Evolutionary conservation across 2,329 filamentous ascomycete species (phyloP).

Genomic region (Pezicula neosporulosa): DNA sequence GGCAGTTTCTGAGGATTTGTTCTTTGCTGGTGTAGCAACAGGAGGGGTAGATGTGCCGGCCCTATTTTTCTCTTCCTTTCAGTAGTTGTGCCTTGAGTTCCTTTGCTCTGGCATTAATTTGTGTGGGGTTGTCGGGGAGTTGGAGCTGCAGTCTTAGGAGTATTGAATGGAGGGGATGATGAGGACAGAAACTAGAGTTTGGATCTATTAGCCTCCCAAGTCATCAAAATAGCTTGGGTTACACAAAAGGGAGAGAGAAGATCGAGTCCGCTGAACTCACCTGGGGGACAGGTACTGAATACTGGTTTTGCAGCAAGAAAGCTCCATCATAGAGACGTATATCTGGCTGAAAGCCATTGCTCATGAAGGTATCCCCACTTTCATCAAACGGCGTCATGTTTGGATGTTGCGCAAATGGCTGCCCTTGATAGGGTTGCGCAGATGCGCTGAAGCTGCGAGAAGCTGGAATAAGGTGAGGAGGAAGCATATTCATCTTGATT

Average conservation of each 20-base stretch:
- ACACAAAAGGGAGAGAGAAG: background rate
- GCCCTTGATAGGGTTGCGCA: conserved; percentile 5
- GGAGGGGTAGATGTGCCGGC: conserved; percentile 20
- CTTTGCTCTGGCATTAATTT: conserved; percentile 25
- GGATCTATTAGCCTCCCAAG: conserved; percentile 9
- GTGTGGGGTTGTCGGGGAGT: conserved; percentile 12
- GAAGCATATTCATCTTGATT: conserved; percentile 19
- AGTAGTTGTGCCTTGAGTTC: conserved; percentile 28
- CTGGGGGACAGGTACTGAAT: conserved; percentile 13
- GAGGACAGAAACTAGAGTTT: conserved; percentile 17
- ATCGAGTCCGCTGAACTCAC: conserved; percentile 15
- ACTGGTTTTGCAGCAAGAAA: conserved; percentile 21
- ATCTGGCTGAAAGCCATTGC: conserved; percentile 17
- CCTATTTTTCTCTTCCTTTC: conserved; percentile 18
- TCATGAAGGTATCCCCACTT: conserved; percentile 12
- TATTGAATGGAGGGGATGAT: conserved; percentile 9
- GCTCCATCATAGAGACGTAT: conserved; percentile 17
- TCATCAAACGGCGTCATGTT: conserved; percentile 15
- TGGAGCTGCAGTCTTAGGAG: conserved; percentile 7
- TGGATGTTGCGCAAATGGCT: conserved; percentile 15
- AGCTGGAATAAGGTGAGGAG: conserved; percentile 9
- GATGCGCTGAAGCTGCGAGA: too few species aligned
- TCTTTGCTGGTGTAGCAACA: background rate
- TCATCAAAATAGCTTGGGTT: background rate
- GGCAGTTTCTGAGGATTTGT: conserved; percentile 4